phyloP scores from a whole-genome alignment of 768 basidiomycete species.

The Termitomyces sp. region DNA sequence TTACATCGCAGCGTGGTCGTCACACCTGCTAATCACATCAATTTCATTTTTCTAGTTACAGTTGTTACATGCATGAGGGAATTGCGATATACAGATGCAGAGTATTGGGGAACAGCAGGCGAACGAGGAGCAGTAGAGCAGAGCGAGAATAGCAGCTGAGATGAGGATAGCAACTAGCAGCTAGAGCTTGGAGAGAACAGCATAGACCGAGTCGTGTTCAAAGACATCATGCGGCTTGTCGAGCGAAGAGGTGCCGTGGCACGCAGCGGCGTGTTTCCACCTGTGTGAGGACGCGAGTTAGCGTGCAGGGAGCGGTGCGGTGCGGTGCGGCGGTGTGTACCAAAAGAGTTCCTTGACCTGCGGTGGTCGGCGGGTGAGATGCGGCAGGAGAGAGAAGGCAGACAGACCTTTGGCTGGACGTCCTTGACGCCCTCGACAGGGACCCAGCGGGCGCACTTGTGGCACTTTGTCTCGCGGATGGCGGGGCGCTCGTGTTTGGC shows the following conservation, averaged over 20 bases:
- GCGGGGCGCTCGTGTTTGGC: constrained; percentile 54
- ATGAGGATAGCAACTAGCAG: too few relatives aligned
- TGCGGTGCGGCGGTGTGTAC: constrained; percentile 24
- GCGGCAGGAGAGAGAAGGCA: background rate
- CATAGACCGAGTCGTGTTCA: constrained; percentile 10
- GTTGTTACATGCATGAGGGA: too few relatives aligned
- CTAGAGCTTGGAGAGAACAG: constrained; percentile 2
- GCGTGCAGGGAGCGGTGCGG: background rate
- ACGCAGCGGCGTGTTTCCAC: constrained; percentile 83
- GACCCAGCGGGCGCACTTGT: constrained; percentile 72
- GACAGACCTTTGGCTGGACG: constrained; percentile 60
- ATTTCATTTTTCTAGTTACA: too few relatives aligned
- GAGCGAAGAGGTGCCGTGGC: constrained; percentile 57
- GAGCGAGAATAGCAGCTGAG: background rate
- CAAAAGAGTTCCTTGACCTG: constrained; percentile 75
- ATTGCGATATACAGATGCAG: too few relatives aligned
- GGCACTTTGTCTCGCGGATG: constrained; percentile 71
- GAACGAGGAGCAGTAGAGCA: background rate
- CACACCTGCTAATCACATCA: too few relatives aligned
- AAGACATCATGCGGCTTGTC: constrained; percentile 46
- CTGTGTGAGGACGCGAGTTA: constrained; percentile 22
- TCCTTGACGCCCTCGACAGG: constrained; percentile 69
- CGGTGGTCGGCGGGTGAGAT: background rate
- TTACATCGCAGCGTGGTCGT: too few relatives aligned
- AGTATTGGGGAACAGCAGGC: too few relatives aligned